These are phyloP conservation scores for Rheum nobile DNA, from an alignment of 148 eudicot species.

Conservation along the genomic window DNA sequence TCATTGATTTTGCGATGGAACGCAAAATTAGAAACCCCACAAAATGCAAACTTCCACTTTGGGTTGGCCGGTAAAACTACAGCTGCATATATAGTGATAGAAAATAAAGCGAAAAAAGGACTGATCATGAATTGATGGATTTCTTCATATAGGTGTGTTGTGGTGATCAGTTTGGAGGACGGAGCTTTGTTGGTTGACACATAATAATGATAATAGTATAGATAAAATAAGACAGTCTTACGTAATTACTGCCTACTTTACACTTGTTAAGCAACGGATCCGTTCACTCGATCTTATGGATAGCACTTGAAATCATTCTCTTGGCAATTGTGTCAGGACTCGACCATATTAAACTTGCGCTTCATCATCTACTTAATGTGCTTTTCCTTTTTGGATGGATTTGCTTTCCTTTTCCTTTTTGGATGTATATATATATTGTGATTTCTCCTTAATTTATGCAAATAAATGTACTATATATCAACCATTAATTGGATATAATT, in stretches of 20 bases:
- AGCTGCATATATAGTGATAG: not conserved
- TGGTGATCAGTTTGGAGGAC: not conserved
- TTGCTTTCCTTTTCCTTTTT: no score
- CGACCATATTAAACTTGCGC: no score
- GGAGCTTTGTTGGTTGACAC: not conserved
- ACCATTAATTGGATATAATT: no score
- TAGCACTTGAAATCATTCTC: not conserved
- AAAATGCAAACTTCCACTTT: not conserved
- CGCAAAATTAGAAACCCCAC: not conserved
- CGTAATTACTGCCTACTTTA: not conserved
- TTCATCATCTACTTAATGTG: no score
- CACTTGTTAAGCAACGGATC: not conserved
- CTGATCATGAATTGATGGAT: not conserved
- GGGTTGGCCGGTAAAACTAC: not conserved
- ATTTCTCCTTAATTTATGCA: no score
- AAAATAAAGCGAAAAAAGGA: no score
- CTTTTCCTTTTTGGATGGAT: no score
- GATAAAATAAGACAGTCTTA: not conserved
- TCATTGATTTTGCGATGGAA: not conserved
- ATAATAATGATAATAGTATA: no score
- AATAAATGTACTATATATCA: no score
- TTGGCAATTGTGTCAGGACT: no score
- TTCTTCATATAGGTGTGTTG: not conserved
- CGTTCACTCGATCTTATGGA: not conserved
- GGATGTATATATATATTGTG: no score